Percentiles rank a stretch among this genome's conserved stretches.
These are phyloP conservation scores for Thalassiosira sp. DNA, from an alignment of 352 stramenopile species.

Conservation along the genomic window DNA sequence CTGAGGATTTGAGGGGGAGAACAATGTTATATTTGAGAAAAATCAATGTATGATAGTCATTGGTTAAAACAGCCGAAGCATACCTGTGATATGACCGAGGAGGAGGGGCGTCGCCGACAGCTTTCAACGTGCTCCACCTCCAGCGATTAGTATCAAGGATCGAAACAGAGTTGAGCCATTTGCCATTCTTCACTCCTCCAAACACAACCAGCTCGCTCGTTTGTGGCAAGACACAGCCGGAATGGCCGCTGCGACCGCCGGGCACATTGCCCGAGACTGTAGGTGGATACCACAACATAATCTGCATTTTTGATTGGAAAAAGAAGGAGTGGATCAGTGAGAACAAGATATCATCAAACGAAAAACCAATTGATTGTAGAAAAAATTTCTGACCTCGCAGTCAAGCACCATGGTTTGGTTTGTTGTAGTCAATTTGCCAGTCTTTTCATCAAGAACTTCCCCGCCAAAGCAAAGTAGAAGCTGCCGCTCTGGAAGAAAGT, in stretches of 20 bases:
- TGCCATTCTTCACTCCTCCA: slow-evolving; percentile 71
- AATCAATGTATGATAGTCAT: background rate
- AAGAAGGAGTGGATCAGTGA: no score
- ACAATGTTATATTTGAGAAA: background rate
- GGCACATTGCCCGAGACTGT: slow-evolving; percentile 78
- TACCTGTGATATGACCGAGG: slow-evolving; percentile 89
- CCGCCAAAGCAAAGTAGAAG: slow-evolving; percentile 92
- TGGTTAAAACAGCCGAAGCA: slow-evolving; percentile 55
- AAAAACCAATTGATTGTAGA: no score
- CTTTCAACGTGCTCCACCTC: slow-evolving; percentile 88
- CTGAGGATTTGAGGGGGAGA: background rate
- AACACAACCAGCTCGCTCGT: slow-evolving; percentile 75
- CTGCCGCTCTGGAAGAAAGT: slow-evolving; percentile 88
- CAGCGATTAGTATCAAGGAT: slow-evolving; percentile 81
- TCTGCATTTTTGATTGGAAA: no score
- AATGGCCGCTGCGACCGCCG: slow-evolving; percentile 65
- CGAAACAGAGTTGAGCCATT: slow-evolving; percentile 69
- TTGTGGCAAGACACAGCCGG: slow-evolving; percentile 56
- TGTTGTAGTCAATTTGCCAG: slow-evolving; percentile 48
- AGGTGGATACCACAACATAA: slow-evolving; percentile 88
- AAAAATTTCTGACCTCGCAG: no score
- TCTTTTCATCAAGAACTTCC: slow-evolving; percentile 80
- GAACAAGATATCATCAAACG: no score
- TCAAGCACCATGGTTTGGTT: slow-evolving; percentile 88
- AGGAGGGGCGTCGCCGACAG: slow-evolving; percentile 87